Base-by-base conservation (phyloP, 2,329 filamentous ascomycete genomes). In the Mycosphaerella sp. region DNA sequence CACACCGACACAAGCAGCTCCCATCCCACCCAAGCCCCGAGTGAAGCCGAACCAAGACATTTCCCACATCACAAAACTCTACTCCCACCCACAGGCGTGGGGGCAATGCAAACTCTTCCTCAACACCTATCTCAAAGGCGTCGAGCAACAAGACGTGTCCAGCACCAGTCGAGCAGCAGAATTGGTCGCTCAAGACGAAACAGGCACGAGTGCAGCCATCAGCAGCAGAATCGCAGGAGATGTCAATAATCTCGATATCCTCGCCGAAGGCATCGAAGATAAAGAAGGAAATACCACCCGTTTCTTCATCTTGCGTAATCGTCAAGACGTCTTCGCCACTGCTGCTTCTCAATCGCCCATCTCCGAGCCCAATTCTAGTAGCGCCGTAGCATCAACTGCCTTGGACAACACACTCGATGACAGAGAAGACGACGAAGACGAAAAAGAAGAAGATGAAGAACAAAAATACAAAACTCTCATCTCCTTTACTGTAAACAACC, bases 31-130 rank as follows among this genome's bases (percentile, higher is more conserved):
- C n/a, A 72, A 72, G 61, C 76, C 77, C 26, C 71, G 71, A 58
- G 70, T 74, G 39, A 72, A 72, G 59, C 81, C 83, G 2, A 12
- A 14, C 6, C 43, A 56, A 48, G 73, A 74, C 59, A 71, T 91
- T 58, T 71, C 74, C 52, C 78, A 85, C 62, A 79, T 97, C 65
- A 80, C 78, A 62, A 85, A 85, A 65, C 72, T 98, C 40, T 95
- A 95, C 74, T 93, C 89, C 23, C 93, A 98, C 72, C 91, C 92
- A 8, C 93, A 98, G 72, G 93, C 90, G 29, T 95, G 93, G 77
- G 90, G 90, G 26, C 93, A 98, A 73, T 96, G 91, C 72, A 83
- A 84, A 43, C 71, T 68, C 7, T 95, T 95, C 71, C 79, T 96
- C 26, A 76, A 78, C 7, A 75, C 77, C 29, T 76, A 87, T 64